Evolutionary conservation across 495 filamentous ascomycete genomes (phyloP), one percentile per base, ranked within the genome.

Genomic region (Penicillium coffeae): DNA sequence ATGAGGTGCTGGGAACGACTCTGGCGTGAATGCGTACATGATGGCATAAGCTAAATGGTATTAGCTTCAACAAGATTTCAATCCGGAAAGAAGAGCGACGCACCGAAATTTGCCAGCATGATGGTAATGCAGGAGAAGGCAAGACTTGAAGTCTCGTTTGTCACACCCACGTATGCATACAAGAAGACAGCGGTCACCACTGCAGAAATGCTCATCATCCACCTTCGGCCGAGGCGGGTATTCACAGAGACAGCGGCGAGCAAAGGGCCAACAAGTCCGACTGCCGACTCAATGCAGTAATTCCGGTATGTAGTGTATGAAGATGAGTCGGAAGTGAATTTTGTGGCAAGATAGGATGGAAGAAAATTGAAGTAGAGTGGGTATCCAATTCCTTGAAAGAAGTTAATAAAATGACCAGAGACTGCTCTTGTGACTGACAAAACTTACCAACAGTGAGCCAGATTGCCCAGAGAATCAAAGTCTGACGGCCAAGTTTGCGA

Each of bases 11-110:
- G 75, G 77, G 50, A 80, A 81, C 8, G 71, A 77, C 55, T 81
- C 77, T 0, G 77, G 76, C 1, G 76, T 81, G 65, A 76, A 81
- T 22, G 75, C 77, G 50, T 80, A 81, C 54, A 81, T 69, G 4
- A 81, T 68, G 10, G 74, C 76, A 45, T 80, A 70, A 38, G 66
- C 65, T 66, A 30, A 22, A 7, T 8, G n/a, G n/a, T 21, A 9
- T 51, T 45, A 51, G 48, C n/a, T n/a, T n/a, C n/a, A 10, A 5
- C 7, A 14, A 14, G 19, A 16, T 3, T 18, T 1, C 2, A 2
- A 16, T 6, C n/a, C 3, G 8, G 13, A 34, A 6, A 7, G 13
- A 2, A 21, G 32, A 19, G 15, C 18, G 3, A 45, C 50, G 34
- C 37, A 66, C 66, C 64, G 36, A 67, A 70, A 38, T 70, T 68